Percentiles rank a stretch among this genome's conserved stretches.
Conservation (phyloP, 768 basidiomycete genomes). For the Lepiota venenata region DNA sequence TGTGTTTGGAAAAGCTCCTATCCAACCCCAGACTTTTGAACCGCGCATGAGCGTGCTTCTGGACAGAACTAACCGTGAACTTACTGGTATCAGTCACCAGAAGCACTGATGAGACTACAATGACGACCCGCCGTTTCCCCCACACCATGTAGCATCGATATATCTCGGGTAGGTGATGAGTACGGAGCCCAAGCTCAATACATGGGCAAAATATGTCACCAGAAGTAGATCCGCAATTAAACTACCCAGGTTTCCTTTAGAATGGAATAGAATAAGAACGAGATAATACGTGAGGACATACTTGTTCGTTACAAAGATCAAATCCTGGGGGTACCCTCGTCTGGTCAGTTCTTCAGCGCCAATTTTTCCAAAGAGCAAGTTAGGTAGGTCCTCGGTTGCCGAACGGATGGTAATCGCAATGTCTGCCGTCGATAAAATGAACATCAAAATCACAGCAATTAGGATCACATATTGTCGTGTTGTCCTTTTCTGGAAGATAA, state of each 20-base stretch:
- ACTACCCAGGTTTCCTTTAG: neutral
- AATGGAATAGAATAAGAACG: too few species aligned
- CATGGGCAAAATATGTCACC: neutral
- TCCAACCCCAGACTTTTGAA: slow-evolving; percentile 13
- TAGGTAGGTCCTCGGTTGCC: neutral
- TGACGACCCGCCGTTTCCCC: slow-evolving; percentile 9
- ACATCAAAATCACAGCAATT: slow-evolving; percentile 9
- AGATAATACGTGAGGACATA: neutral
- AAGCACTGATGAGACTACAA: slow-evolving; percentile 9
- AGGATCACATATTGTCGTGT: slow-evolving; percentile 11
- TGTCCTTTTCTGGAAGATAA: slow-evolving; percentile 13
- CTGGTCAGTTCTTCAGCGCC: neutral
- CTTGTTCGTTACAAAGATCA: slow-evolving; percentile 13
- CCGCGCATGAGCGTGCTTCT: neutral
- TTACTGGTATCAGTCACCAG: slow-evolving; percentile 10
- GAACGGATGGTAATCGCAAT: slow-evolving; percentile 3
- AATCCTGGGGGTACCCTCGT: slow-evolving; percentile 6
- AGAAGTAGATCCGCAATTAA: slow-evolving; percentile 11
- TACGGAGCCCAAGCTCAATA: neutral
- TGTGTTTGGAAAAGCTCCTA: slow-evolving; percentile 4
- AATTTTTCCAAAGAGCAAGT: neutral
- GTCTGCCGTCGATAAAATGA: slow-evolving; percentile 11
- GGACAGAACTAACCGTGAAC: neutral
- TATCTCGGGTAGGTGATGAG: neutral
- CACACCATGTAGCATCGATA: too few species aligned